Conservation (phyloP, 441 rosid genomes). For the Geranium incanum region DNA sequence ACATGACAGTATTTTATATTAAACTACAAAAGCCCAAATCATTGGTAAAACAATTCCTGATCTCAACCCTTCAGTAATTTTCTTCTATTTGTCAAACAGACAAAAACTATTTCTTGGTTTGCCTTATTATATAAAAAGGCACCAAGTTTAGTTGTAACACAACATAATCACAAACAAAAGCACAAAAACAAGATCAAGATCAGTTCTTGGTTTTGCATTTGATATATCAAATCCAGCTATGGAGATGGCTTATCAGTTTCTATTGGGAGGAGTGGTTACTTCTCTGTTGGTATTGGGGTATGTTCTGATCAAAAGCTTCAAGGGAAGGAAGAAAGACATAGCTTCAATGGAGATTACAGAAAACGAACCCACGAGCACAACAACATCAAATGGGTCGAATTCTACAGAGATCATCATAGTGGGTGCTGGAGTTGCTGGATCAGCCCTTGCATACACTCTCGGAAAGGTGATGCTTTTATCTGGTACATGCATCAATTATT, state of each 20-base stretch:
- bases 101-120: not conserved
- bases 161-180: not conserved
- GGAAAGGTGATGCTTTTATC: not conserved
- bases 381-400: not conserved
- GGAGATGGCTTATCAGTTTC: not conserved
- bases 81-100: not conserved
- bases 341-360: not conserved
- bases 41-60: not conserved
- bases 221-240: not conserved
- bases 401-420: constrained; percentile 1
- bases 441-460: constrained; percentile 9
- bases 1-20: not conserved
- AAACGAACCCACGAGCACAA: not conserved
- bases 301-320: not conserved
- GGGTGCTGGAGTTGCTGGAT: constrained; percentile 7
- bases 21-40: not conserved
- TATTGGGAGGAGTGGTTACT: not conserved
- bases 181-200: not conserved
- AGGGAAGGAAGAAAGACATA: not conserved
- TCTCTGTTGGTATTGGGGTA: not conserved
- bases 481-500: not conserved
- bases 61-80: not conserved
- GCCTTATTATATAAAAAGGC: not conserved
- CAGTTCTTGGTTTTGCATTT: not conserved
- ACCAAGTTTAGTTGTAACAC: not conserved